These are phyloP conservation scores for Fusarium pininemorale DNA, from an alignment of 2,329 filamentous ascomycete genomes.

Conservation along the genomic window DNA sequence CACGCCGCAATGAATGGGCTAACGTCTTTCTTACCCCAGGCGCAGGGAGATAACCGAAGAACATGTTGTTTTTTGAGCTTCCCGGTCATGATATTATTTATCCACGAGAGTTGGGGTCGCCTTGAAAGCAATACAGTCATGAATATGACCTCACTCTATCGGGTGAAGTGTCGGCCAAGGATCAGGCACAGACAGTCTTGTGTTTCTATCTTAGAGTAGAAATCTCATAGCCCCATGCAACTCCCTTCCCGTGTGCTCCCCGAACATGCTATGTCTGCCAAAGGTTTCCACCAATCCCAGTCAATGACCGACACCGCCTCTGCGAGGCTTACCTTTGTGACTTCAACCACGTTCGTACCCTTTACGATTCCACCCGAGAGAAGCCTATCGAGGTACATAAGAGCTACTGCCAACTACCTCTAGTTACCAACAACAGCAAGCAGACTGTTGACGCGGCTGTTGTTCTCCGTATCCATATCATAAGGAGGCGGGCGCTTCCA, in stretches of 20 bases:
- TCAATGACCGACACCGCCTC: fast-evolving
- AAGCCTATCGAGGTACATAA: too few species aligned
- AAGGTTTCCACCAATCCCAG: fast-evolving
- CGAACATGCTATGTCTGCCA: fast-evolving
- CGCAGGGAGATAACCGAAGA: fast-evolving
- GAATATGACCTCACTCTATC: too few species aligned
- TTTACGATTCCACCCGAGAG: too few species aligned
- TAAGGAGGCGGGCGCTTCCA: not conserved
- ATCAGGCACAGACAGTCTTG: not conserved
- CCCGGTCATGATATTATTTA: fast-evolving
- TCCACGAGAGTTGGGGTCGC: fast-evolving
- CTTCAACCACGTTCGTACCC: fast-evolving
- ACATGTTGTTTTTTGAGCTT: not conserved
- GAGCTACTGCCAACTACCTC: fast-evolving
- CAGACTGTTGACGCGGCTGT: not conserved
- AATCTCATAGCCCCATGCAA: fast-evolving
- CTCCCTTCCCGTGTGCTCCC: fast-evolving
- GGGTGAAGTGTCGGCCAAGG: fast-evolving
- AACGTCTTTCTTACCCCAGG: fast-evolving
- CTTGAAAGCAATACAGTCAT: too few species aligned
- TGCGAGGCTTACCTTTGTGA: fast-evolving
- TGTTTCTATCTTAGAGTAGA: not conserved
- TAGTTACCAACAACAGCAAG: not conserved
- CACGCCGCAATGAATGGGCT: fast-evolving
- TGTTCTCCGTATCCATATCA: not conserved